Evolutionary conservation across 1,139 yeast species (phyloP), one percentile per base, ranked within the genome.

Genomic region (Geotrichum bryndzae): DNA sequence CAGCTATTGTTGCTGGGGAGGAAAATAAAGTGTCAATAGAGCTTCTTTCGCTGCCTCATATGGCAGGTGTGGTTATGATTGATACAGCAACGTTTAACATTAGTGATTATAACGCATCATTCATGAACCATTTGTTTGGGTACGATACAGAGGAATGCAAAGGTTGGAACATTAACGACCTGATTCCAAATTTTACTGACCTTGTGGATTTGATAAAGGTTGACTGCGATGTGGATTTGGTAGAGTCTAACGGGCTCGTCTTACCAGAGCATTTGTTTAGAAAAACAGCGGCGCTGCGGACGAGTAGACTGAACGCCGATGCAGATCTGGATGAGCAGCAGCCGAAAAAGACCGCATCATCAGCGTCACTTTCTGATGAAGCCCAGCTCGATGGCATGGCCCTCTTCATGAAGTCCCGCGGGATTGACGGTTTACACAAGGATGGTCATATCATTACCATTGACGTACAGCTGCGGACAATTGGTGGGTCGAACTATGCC

Each of bases 181-280:
- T 92, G 6, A 78, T 92, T 25, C 96, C 97, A 2, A 77, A 81
- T 35, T 91, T 91, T 69, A 73, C 82, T 1, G 73, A 76, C 10
- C 79, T 88, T 53, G 76, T 90, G 62, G 74, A 77, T 3, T 72
- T 76, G 33, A 86, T 90, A 1, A 71, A 80, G 25, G 57, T 68
- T 31, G 72, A 72, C 55, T 73, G 54, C 68, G 75, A 62, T 35
- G 53, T 59, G 48, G 58, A 61, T 50, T 54, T 61, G 35, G 46
- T 54, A 33, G 51, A 58, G 67, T 76, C 65, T 64, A 82, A 70
- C 65, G 89, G 82, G 69, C 80, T 76, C 76, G 96, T 91, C 0
- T 76, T 91, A 18, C 96, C 97, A 0, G 97, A 91, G 72, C 97
- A 91, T 74, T 87, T 88, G 71, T 90, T 91, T 74, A 80, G 97